Percentiles rank a stretch among this genome's conserved stretches.
Evolutionary conservation across 257 asterid species (phyloP).

Genomic region (Scutellaria galericulata): DNA sequence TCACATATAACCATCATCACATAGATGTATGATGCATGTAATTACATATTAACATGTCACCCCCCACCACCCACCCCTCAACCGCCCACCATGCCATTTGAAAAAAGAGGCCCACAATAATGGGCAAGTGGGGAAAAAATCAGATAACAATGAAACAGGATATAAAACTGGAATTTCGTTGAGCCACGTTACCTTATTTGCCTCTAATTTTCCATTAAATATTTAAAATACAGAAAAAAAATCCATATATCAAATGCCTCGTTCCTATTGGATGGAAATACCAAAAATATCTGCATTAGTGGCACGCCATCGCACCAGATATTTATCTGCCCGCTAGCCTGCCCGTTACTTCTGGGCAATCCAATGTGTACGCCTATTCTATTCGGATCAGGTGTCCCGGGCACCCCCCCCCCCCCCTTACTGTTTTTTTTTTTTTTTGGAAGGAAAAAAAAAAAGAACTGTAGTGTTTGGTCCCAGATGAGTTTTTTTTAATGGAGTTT

Average conservation of each 20-base stretch:
- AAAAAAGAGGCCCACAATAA: constrained; percentile 26
- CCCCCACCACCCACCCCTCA: neutral
- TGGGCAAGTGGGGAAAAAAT: constrained; percentile 39
- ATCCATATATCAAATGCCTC: constrained; percentile 41
- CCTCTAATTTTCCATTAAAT: neutral
- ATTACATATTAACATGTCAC: neutral
- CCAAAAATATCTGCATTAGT: constrained; percentile 33
- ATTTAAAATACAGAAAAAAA: neutral
- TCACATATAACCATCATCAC: neutral
- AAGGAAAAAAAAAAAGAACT: too few species aligned
- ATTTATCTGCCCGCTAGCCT: constrained; percentile 24
- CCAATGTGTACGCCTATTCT: neutral
- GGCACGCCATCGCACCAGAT: constrained; percentile 36
- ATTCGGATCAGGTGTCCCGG: constrained; percentile 18
- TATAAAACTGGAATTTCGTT: constrained; percentile 43
- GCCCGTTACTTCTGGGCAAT: constrained; percentile 41
- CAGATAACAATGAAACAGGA: constrained; percentile 32
- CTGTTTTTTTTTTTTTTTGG: too few species aligned
- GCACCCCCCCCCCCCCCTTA: neutral
- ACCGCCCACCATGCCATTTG: neutral
- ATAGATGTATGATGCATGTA: constrained; percentile 6
- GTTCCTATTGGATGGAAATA: constrained; percentile 40
- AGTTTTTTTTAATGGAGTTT: too few species aligned
- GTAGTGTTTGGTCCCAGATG: too few species aligned
- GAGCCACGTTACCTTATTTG: constrained; percentile 51